A percentile compares a stretch with the other conserved stretches of the same genome.
Conservation (phyloP, 2,329 filamentous ascomycete species). For the Aspergillus fumigatiaffinis region DNA sequence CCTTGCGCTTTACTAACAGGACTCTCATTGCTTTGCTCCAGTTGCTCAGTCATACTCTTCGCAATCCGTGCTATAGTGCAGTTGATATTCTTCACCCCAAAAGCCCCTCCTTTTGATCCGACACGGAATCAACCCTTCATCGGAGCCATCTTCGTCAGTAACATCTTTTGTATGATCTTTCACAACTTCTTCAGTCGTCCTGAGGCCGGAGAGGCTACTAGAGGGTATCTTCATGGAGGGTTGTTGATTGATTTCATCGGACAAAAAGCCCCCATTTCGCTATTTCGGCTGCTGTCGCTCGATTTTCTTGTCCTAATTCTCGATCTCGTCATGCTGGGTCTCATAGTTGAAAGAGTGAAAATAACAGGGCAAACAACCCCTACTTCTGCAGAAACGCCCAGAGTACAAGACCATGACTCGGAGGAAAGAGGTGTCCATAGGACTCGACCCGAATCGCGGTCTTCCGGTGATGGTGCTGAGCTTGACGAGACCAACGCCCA, state of each 20-base stretch:
- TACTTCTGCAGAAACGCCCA: slow-evolving; percentile 17
- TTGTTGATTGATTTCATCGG: slow-evolving; percentile 63
- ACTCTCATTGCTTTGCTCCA: slow-evolving; percentile 19
- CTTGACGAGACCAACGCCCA: slow-evolving; percentile 32
- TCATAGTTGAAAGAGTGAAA: slow-evolving; percentile 50
- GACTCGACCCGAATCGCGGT: slow-evolving; percentile 32
- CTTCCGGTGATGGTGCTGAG: slow-evolving; percentile 39
- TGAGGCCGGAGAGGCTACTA: slow-evolving; percentile 47
- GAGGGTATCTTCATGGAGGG: slow-evolving; percentile 59
- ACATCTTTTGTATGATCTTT: slow-evolving; percentile 53
- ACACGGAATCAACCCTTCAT: slow-evolving; percentile 52
- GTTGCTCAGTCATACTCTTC: slow-evolving; percentile 58
- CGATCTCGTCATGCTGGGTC: slow-evolving; percentile 56
- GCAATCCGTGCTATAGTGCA: slow-evolving; percentile 53
- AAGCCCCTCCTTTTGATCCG: slow-evolving; percentile 50
- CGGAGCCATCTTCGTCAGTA: slow-evolving; percentile 51
- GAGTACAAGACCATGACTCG: slow-evolving; percentile 53
- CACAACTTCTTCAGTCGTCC: slow-evolving; percentile 54
- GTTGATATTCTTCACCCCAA: slow-evolving; percentile 57
- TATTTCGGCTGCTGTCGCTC: slow-evolving; percentile 48
- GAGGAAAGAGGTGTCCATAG: slow-evolving; percentile 56
- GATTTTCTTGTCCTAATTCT: slow-evolving; percentile 53
- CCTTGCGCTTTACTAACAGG: slow-evolving; percentile 3
- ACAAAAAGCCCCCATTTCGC: slow-evolving; percentile 54
- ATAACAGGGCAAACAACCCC: slow-evolving; percentile 30